These are phyloP conservation scores for Aspergillus jensenii DNA, from an alignment of 2,329 filamentous ascomycete genomes.

Conservation along the genomic window DNA sequence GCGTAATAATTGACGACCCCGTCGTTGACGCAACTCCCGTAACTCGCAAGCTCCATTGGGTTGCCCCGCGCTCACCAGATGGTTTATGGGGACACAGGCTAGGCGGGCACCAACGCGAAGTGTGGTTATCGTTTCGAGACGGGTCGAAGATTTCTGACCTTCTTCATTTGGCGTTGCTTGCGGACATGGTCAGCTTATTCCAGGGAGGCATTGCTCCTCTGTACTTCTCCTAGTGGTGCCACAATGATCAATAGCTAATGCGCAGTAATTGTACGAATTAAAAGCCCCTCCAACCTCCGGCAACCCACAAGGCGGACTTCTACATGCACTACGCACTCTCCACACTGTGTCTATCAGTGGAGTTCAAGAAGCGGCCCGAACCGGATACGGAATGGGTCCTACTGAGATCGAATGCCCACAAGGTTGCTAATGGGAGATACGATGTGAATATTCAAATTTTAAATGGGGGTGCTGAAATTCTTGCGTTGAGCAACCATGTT, in stretches of 20 bases:
- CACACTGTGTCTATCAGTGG: constrained; percentile 23
- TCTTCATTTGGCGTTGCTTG: constrained; percentile 19
- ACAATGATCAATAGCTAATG: background rate
- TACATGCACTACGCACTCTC: constrained; percentile 20
- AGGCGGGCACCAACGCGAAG: constrained; percentile 22
- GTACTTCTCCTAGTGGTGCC: background rate
- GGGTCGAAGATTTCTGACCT: constrained; percentile 16
- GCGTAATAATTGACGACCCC: constrained; percentile 20
- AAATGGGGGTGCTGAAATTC: constrained; percentile 15
- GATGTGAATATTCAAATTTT: constrained; percentile 20
- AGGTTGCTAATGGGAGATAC: constrained; percentile 19
- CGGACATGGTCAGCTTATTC: constrained; percentile 18
- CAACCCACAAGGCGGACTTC: constrained; percentile 21
- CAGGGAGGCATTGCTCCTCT: no score
- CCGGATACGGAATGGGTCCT: constrained; percentile 21
- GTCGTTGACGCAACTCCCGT: constrained; percentile 24
- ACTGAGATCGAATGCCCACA: constrained; percentile 20
- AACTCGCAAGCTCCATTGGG: constrained; percentile 21
- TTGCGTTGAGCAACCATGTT: constrained; percentile 24
- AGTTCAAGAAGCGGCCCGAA: constrained; percentile 23
- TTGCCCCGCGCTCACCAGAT: constrained; percentile 17
- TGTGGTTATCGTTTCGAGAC: constrained; percentile 24
- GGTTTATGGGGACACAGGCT: constrained; percentile 25
- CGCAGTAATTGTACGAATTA: background rate
- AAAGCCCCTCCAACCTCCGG: constrained; percentile 23